phyloP scores from a whole-genome alignment of 202 grass and related monocot species.

The Saccharum hybrid region DNA sequence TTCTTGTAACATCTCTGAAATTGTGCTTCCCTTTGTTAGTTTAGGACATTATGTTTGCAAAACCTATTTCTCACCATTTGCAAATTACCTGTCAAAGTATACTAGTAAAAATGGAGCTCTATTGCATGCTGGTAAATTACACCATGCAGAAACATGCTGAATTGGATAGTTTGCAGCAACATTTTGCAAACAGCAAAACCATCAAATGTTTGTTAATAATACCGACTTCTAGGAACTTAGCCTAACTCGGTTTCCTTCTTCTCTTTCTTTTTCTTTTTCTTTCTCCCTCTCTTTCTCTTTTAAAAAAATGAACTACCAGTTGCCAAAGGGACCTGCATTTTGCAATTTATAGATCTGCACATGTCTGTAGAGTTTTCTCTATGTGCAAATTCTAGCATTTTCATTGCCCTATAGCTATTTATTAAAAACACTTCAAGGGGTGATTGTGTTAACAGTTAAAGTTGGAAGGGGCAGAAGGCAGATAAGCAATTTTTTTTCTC shows the following conservation, averaged over 20 bases:
- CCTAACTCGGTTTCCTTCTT: not conserved
- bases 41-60: constrained; percentile 31
- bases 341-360: constrained; percentile 20
- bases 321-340: constrained; percentile 22
- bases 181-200: not conserved
- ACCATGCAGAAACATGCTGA: not conserved
- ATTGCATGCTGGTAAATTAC: constrained; percentile 20
- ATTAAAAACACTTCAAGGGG: constrained; percentile 15
- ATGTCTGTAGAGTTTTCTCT: not conserved
- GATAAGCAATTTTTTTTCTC: not conserved
- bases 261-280: not conserved
- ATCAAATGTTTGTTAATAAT: not conserved
- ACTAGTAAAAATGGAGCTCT: not conserved
- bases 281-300: too few relatives aligned
- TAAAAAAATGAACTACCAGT: not conserved
- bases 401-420: constrained; percentile 1
- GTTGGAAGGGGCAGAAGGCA: constrained; percentile 7
- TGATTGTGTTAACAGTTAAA: not conserved
- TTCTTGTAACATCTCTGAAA: constrained; percentile 3
- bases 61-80: constrained; percentile 20
- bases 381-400: constrained; percentile 36
- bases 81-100: constrained; percentile 16
- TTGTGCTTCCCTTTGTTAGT: constrained; percentile 21
- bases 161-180: not conserved
- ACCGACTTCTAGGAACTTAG: not conserved